A percentile compares a stretch with the other conserved stretches of the same genome.
phyloP scores from a whole-genome alignment of 768 basidiomycete species.

The Coprinellus micaceus region DNA sequence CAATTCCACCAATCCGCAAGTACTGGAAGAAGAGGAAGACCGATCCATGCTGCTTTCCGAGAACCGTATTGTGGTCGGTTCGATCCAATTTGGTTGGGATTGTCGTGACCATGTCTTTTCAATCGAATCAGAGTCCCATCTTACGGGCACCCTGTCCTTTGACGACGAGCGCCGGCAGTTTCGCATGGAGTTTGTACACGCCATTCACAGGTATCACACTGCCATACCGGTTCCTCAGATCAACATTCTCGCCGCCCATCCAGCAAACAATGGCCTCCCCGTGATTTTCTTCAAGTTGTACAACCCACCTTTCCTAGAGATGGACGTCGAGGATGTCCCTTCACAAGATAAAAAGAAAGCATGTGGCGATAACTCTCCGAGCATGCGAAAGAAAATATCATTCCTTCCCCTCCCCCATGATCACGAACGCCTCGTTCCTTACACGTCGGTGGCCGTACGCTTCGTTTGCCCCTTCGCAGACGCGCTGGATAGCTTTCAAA shows the following conservation, averaged over 20 bases:
- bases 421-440: slow-evolving; percentile 46
- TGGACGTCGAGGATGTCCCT: slow-evolving; percentile 10
- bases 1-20: slow-evolving; percentile 34
- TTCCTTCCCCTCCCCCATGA: slow-evolving; percentile 33
- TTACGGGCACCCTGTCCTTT: slow-evolving; percentile 30
- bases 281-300: slow-evolving; percentile 41
- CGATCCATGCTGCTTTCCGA: slow-evolving; percentile 25
- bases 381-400: slow-evolving; percentile 32
- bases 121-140: slow-evolving; percentile 32
- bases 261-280: slow-evolving; percentile 38
- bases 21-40: slow-evolving; percentile 31
- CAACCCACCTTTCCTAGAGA: slow-evolving; percentile 29
- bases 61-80: slow-evolving; percentile 26
- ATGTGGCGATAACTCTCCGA: background rate
- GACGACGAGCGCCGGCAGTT: slow-evolving; percentile 45
- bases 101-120: slow-evolving; percentile 58
- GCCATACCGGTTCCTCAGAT: background rate
- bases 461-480: slow-evolving; percentile 36
- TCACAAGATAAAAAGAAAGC: background rate
- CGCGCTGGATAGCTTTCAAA: slow-evolving; percentile 36
- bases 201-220: too few species aligned
- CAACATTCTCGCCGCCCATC: slow-evolving; percentile 5
- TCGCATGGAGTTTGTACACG: slow-evolving; percentile 28
- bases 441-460: slow-evolving; percentile 49
- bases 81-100: slow-evolving; percentile 58